A percentile compares a stretch with the other conserved stretches of the same genome.
These are phyloP conservation scores for Poa annua DNA, from an alignment of 176 grass and related monocot genomes.

Conservation along the genomic window DNA sequence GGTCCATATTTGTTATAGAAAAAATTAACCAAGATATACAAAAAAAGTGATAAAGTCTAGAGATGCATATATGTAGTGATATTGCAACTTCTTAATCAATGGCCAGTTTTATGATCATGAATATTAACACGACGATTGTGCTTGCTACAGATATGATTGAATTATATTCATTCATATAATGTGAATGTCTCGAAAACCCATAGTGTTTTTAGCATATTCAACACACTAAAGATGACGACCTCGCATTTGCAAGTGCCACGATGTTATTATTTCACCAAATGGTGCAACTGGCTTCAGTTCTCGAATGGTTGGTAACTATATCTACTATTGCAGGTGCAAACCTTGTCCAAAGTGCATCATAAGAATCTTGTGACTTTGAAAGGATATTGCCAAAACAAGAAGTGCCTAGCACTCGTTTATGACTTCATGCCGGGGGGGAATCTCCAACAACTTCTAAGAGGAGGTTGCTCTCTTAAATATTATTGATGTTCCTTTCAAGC, in stretches of 20 bases:
- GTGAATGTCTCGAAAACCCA: too few relatives aligned
- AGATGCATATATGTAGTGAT: not conserved
- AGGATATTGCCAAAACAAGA: slow-evolving; percentile 49
- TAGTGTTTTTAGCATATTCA: not conserved
- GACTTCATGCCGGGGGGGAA: slow-evolving; percentile 52
- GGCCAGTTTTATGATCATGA: not conserved
- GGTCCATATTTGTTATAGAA: not conserved
- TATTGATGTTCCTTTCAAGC: not conserved
- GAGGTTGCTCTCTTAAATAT: not conserved
- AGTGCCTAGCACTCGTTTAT: slow-evolving; percentile 45
- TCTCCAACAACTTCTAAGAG: slow-evolving; percentile 48
- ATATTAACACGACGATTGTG: not conserved
- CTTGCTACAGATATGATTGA: not conserved
- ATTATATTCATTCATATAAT: not conserved
- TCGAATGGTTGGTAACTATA: not conserved
- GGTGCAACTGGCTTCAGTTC: not conserved
- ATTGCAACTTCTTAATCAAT: too few relatives aligned
- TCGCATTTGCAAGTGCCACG: not conserved
- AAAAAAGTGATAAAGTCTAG: not conserved
- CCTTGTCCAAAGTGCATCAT: slow-evolving; percentile 44
- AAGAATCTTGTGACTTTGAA: slow-evolving; percentile 50
- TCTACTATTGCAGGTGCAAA: slow-evolving; percentile 31
- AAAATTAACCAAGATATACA: not conserved
- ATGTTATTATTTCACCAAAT: not conserved
- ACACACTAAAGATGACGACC: not conserved